These are phyloP conservation scores for Calocybe cyanea DNA, from an alignment of 768 basidiomycete genomes.

Conservation along the genomic window DNA sequence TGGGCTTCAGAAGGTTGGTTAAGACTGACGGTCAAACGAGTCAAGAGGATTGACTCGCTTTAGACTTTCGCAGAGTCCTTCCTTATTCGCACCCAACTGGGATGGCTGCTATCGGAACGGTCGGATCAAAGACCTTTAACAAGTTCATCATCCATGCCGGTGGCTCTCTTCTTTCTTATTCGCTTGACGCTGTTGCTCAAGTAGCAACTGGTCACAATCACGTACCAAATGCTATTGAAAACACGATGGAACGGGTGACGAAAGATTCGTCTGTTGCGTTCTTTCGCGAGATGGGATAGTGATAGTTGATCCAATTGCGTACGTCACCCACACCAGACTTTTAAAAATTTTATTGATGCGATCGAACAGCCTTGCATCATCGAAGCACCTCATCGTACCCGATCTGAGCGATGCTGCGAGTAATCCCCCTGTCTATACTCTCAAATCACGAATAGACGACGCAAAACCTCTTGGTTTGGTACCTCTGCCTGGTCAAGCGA, in stretches of 20 bases:
- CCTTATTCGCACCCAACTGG: slow-evolving; percentile 43
- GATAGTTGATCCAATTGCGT: slow-evolving; percentile 69
- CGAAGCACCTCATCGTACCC: slow-evolving; percentile 50
- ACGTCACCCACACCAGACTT: slow-evolving; percentile 19
- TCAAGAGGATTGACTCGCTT: no score
- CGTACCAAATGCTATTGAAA: slow-evolving; percentile 38
- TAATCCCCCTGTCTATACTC: slow-evolving; percentile 37
- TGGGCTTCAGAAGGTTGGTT: slow-evolving; percentile 52
- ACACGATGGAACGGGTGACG: slow-evolving; percentile 59
- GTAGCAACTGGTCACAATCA: slow-evolving; percentile 49
- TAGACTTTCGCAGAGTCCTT: slow-evolving; percentile 65
- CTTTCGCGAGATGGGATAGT: slow-evolving; percentile 63
- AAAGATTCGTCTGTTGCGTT: slow-evolving; percentile 57
- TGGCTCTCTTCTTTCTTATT: slow-evolving; percentile 56
- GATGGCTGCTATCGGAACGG: slow-evolving; percentile 51
- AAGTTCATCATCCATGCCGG: slow-evolving; percentile 68
- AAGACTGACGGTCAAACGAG: no score
- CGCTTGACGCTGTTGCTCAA: slow-evolving; percentile 65
- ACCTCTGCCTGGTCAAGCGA: slow-evolving; percentile 33
- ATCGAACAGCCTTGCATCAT: slow-evolving; percentile 37
- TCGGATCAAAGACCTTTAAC: slow-evolving; percentile 45
- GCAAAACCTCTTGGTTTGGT: slow-evolving; percentile 68
- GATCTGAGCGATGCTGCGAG: slow-evolving; percentile 43
- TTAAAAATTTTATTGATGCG: neutral
- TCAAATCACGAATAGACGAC: slow-evolving; percentile 57